Evolutionary conservation across 441 rosid species (phyloP).

Genomic region (Corymbia calophylla): DNA sequence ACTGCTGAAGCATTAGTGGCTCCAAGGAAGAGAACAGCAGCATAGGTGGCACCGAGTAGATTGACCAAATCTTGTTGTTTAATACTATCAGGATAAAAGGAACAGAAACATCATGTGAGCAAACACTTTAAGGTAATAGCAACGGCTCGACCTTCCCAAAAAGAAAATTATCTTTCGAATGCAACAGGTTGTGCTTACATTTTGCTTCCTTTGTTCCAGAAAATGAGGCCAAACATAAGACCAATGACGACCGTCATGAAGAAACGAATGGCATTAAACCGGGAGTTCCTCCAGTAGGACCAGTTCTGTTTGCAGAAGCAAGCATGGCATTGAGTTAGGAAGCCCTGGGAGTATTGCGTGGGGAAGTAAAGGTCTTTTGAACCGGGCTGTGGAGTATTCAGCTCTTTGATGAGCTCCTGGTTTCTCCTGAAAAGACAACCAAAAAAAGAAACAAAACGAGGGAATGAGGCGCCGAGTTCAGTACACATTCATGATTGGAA

Average conservation of each 20-base stretch:
- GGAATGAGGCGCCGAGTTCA: not conserved
- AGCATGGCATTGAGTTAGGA: conserved; percentile 52
- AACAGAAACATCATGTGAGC: not conserved
- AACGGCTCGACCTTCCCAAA: not conserved
- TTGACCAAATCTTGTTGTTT: conserved; percentile 65
- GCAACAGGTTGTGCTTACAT: conserved; percentile 26
- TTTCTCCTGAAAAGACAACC: conserved; percentile 42
- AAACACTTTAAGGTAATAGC: not conserved
- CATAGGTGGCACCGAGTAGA: conserved; percentile 76
- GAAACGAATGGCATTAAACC: conserved; percentile 65
- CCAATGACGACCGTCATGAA: conserved; percentile 51
- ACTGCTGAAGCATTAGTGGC: conserved; percentile 65
- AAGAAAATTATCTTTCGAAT: not conserved
- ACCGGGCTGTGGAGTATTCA: conserved; percentile 53
- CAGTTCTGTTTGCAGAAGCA: conserved; percentile 81
- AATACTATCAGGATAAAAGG: conserved; percentile 22
- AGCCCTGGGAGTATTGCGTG: conserved; percentile 61
- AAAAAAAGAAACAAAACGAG: conserved; percentile 7
- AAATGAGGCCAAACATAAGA: conserved; percentile 58
- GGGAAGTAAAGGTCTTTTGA: conserved; percentile 67
- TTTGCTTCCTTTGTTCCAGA: conserved; percentile 62
- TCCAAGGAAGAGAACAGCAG: conserved; percentile 80
- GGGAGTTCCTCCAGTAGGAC: conserved; percentile 90
- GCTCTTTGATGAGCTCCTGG: conserved; percentile 65
- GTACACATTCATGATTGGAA: not conserved